Conservation (phyloP, 2,329 filamentous ascomycete genomes). For the Aspergillus piperis region DNA sequence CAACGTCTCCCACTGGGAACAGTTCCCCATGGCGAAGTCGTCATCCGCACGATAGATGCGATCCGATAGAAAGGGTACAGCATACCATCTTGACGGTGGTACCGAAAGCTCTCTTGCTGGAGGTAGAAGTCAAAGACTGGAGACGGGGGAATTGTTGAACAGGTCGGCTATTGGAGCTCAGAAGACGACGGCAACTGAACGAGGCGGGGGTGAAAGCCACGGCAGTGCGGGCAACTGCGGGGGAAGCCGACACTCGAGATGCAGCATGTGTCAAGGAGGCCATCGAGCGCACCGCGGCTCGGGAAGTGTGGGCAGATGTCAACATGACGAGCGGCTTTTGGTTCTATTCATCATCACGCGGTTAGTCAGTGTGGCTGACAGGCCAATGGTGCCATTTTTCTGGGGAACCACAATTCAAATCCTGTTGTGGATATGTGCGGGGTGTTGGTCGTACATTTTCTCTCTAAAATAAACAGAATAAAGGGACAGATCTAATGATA, state of each 20-base stretch:
- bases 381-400: not conserved
- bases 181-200: conserved; percentile 26
- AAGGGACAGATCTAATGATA: not conserved
- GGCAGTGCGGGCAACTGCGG: conserved; percentile 35
- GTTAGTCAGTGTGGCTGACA: not conserved
- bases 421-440: not conserved
- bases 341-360: not conserved
- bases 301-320: conserved; percentile 32
- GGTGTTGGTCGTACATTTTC: not conserved
- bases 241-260: conserved; percentile 30
- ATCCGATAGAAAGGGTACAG: not conserved
- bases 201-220: conserved; percentile 34
- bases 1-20: not conserved
- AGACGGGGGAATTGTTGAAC: conserved; percentile 39
- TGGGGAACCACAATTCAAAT: not conserved
- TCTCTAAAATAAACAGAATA: not conserved
- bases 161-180: conserved; percentile 35
- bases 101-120: conserved; percentile 39
- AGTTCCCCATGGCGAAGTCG: not conserved
- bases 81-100: conserved; percentile 43
- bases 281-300: conserved; percentile 43
- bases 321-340: conserved; percentile 33
- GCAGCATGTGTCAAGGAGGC: conserved; percentile 39
- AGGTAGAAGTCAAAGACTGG: conserved; percentile 33
- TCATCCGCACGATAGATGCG: not conserved